phyloP scores from a whole-genome alignment of 495 filamentous ascomycete species.

The Podospora didyma region DNA sequence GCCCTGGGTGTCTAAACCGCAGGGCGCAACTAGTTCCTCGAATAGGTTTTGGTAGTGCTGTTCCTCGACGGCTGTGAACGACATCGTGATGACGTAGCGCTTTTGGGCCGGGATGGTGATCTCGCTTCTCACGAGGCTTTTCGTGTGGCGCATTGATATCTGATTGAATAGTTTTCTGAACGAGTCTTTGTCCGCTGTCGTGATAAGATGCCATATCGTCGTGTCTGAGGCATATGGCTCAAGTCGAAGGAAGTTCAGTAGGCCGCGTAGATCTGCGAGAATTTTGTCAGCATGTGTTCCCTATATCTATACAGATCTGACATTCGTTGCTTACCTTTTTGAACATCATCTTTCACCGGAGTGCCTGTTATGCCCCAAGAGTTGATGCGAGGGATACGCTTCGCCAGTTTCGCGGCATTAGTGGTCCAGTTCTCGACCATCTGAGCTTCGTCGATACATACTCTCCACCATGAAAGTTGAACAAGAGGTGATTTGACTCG shows the following conservation, averaged over 20 bases:
- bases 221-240: conserved; percentile 64
- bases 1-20: conserved; percentile 62
- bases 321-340: conserved; percentile 27
- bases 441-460: conserved; percentile 92
- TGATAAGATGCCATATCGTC: conserved; percentile 64
- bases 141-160: conserved; percentile 81
- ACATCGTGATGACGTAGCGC: conserved; percentile 80
- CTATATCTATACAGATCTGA: too few relatives aligned
- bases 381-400: conserved; percentile 75
- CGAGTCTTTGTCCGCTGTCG: conserved; percentile 51
- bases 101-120: conserved; percentile 70
- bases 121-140: conserved; percentile 71
- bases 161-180: conserved; percentile 62
- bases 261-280: conserved; percentile 55
- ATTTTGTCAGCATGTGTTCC: not conserved
- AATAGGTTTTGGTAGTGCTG: conserved; percentile 76
- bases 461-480: conserved; percentile 82
- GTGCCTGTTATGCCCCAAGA: conserved; percentile 95
- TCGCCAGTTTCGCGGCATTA: conserved; percentile 75
- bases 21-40: conserved; percentile 64
- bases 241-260: conserved; percentile 76
- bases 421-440: conserved; percentile 88
- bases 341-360: conserved; percentile 73
- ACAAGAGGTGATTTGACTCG: conserved; percentile 70
- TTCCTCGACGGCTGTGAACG: conserved; percentile 84